Percentiles rank a stretch among this genome's conserved stretches.
Evolutionary conservation across 1,284 basidiomycete species (phyloP).

Genomic region (Singerocomus rubriflavus): DNA sequence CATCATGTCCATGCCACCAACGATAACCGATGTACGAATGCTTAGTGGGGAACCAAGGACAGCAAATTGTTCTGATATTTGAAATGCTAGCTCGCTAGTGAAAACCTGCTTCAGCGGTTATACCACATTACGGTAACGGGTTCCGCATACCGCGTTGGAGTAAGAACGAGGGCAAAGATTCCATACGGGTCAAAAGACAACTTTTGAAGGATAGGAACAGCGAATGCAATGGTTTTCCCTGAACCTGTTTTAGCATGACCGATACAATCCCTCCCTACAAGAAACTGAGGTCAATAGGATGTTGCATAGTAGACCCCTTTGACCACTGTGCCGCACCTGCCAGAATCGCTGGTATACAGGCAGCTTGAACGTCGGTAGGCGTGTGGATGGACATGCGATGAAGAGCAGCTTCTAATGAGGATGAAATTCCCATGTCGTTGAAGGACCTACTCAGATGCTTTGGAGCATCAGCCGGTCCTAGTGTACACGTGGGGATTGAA

Average conservation of each 20-base stretch:
- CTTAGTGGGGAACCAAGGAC: conserved; percentile 84
- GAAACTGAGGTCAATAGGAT: background rate
- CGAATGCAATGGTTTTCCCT: conserved; percentile 97
- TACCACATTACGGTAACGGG: background rate
- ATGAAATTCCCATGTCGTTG: conserved; percentile 70
- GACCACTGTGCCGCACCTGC: conserved; percentile 51
- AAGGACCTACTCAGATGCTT: conserved; percentile 44
- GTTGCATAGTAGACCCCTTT: background rate
- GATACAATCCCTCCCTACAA: conserved; percentile 80
- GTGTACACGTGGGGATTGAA: background rate
- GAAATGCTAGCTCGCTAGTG: conserved; percentile 89
- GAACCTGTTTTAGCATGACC: conserved; percentile 98
- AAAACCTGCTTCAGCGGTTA: conserved; percentile 1
- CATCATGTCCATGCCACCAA: conserved; percentile 99
- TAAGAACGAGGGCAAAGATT: conserved; percentile 90
- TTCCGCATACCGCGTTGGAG: conserved; percentile 80
- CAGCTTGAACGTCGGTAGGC: conserved; percentile 89
- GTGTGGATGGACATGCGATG: conserved; percentile 79
- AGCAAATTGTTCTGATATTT: conserved; percentile 94
- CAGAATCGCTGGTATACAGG: conserved; percentile 87
- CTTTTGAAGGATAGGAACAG: conserved; percentile 91
- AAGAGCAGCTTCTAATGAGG: conserved; percentile 68
- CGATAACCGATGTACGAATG: conserved; percentile 82
- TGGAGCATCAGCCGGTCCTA: background rate
- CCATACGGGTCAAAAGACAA: conserved; percentile 89